Evolutionary conservation across 805 yeast genomes (phyloP).

Genomic region (Tanozyma kutaoensis): DNA sequence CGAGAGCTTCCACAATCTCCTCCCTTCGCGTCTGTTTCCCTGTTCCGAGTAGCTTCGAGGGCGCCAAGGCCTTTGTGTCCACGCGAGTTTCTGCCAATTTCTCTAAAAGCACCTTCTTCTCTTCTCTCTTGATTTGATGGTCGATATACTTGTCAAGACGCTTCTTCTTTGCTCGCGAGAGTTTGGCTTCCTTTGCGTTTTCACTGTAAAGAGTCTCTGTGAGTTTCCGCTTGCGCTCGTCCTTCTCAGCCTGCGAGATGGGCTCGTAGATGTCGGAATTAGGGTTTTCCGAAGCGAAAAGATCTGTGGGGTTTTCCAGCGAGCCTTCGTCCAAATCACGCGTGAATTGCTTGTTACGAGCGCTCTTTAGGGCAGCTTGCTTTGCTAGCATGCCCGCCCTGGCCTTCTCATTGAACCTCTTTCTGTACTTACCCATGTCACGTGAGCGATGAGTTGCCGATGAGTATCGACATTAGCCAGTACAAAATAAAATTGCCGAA

Average conservation of each 20-base stretch:
- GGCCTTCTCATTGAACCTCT: conserved; percentile 75
- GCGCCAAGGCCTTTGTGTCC: conserved; percentile 56
- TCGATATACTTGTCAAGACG: conserved; percentile 86
- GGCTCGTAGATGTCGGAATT: conserved; percentile 55
- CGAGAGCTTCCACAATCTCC: conserved; percentile 61
- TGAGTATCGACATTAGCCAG: too few species aligned
- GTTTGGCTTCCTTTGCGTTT: conserved; percentile 44
- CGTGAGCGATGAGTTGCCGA: too few species aligned
- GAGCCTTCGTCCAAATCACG: conserved; percentile 24
- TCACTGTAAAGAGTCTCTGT: conserved; percentile 45
- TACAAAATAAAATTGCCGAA: too few species aligned
- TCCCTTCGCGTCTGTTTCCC: conserved; percentile 59
- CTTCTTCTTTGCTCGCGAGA: conserved; percentile 59
- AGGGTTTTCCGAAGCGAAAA: conserved; percentile 23
- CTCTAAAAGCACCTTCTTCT: conserved; percentile 62
- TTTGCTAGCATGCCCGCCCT: conserved; percentile 75
- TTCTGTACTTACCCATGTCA: conserved; percentile 69
- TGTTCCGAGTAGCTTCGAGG: conserved; percentile 69
- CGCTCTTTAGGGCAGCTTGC: conserved; percentile 53
- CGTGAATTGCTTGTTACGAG: conserved; percentile 56
- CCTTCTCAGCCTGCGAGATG: conserved; percentile 48
- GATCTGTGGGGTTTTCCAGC: conserved; percentile 13
- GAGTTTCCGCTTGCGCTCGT: conserved; percentile 50
- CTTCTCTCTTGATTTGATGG: conserved; percentile 81
- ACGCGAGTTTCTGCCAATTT: conserved; percentile 57